Base-by-base conservation (phyloP, 345 rosid species). In the rapeseed (Brassica napus) region DNA sequence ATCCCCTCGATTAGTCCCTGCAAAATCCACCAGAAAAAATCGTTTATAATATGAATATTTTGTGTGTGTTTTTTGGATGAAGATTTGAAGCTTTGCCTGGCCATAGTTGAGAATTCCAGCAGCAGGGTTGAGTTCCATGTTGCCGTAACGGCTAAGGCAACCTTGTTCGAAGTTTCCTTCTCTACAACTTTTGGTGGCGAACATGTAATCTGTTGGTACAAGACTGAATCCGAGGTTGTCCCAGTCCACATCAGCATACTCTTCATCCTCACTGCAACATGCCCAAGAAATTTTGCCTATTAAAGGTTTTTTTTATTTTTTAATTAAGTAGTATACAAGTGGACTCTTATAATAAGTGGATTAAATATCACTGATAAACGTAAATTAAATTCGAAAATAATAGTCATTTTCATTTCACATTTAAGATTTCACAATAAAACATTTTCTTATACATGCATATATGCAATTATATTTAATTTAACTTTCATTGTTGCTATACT, bases 71-170 rank as follows among this genome's bases (percentile, higher is more conserved):
- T 75, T 59, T 64, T 42, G 11, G 12, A 39, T 57, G 26, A 35
- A 35, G 55, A 11, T 68, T 60, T 42, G 68, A 75, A 70, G 34
- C n/a, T 79, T 84, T 88, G 86, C 98, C 97, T 94, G 98, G 61
- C 95, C 98, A 66, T 91, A 94, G 72, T 92, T 94, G 69, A 92
- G 79, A 81, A 91, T 92, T 35, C 88, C 95, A 9, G 95, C 89
- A 0, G 91, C 87, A 81, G 98, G 98, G 82, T 91, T 89, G 59
- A 94, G 76, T 24, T 87, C 88, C 64, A 94, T 79, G 74, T 83
- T 90, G 44, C 88, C 86, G 57, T 82, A 90, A 32, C 73, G 90
- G 76, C 63, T 76, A 42, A 94, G 83, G 18, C 69, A 76, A 4
- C 97, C 97, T 16, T 77, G 75, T 68, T 77, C 82, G 39, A 90